Percentiles rank a stretch among this genome's conserved stretches.
Conservation (phyloP, 768 basidiomycete genomes). For the Phylloporus rhodoxanthus region DNA sequence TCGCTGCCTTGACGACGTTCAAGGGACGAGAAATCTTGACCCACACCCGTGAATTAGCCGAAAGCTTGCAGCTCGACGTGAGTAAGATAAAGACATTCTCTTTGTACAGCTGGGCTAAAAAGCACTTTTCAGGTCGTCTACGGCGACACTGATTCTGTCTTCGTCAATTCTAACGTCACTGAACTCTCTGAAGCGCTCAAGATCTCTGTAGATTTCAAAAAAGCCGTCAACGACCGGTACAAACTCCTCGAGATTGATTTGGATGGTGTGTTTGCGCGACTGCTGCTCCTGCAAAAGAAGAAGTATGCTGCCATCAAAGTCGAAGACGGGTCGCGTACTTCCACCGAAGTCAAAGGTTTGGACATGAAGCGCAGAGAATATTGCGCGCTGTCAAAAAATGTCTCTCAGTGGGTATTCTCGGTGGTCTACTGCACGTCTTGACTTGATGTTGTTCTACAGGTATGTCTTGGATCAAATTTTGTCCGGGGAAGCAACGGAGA, state of each 20-base stretch:
- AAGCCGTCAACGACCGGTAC: conserved; percentile 93
- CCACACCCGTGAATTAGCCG: conserved; percentile 87
- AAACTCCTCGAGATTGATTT: conserved; percentile 94
- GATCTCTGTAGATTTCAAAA: conserved; percentile 91
- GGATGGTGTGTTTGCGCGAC: conserved; percentile 87
- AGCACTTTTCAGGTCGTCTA: conserved; percentile 74
- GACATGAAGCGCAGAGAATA: conserved; percentile 99
- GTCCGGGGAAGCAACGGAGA: conserved; percentile 86
- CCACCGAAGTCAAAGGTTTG: conserved; percentile 89
- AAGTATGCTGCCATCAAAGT: conserved; percentile 98
- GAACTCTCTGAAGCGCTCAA: conserved; percentile 85
- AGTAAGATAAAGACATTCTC: conserved; percentile 22
- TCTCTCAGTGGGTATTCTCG: conserved; percentile 68
- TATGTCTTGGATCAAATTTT: conserved; percentile 87
- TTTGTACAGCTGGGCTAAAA: not conserved
- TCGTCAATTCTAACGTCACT: conserved; percentile 92
- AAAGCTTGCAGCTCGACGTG: conserved; percentile 84
- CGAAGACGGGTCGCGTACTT: conserved; percentile 71
- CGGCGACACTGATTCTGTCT: conserved; percentile 98
- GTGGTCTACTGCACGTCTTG: not conserved
- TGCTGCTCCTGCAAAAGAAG: conserved; percentile 95
- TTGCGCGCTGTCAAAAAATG: conserved; percentile 82
- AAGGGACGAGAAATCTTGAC: conserved; percentile 97
- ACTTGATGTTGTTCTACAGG: conserved; percentile 36
- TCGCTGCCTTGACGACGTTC: conserved; percentile 96